Evolutionary conservation across 75 land plant genomes (phyloP).

Genomic region (Pseudotsuga menziesii): DNA sequence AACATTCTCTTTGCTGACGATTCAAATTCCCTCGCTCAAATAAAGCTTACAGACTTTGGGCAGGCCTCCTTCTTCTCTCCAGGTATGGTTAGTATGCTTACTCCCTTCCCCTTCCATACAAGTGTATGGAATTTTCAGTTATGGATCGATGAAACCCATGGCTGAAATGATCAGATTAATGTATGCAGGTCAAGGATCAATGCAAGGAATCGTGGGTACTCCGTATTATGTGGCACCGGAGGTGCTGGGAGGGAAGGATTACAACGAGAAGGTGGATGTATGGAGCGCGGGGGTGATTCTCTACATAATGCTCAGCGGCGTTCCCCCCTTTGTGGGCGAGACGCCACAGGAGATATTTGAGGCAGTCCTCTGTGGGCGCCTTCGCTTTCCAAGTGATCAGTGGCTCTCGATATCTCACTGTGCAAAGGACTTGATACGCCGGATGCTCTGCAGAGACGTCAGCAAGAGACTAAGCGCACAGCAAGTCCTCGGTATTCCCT

Average conservation of each 20-base stretch:
- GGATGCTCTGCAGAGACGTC: slow-evolving; percentile 62
- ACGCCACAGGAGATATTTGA: slow-evolving; percentile 51
- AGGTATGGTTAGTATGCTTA: background rate
- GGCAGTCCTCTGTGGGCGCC: slow-evolving; percentile 52
- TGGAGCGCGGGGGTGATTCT: slow-evolving; percentile 79
- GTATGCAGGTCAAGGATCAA: slow-evolving; percentile 12
- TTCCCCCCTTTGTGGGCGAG: slow-evolving; percentile 64
- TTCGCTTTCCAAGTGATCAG: slow-evolving; percentile 48
- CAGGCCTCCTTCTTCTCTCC: slow-evolving; percentile 48
- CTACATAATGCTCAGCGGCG: slow-evolving; percentile 57
- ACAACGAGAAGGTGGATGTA: slow-evolving; percentile 67
- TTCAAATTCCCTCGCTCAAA: slow-evolving; percentile 9
- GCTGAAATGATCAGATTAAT: slow-evolving; percentile 17
- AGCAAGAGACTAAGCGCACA: slow-evolving; percentile 46
- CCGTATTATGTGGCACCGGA: slow-evolving; percentile 79
- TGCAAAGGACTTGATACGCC: slow-evolving; percentile 59
- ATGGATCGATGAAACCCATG: slow-evolving; percentile 25
- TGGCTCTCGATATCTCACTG: slow-evolving; percentile 25
- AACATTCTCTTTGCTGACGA: slow-evolving; percentile 35
- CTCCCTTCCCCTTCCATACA: background rate
- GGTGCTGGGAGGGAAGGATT: slow-evolving; percentile 44
- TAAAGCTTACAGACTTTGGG: slow-evolving; percentile 54
- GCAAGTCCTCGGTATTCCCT: slow-evolving; percentile 55
- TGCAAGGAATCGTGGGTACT: slow-evolving; percentile 58
- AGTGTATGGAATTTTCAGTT: slow-evolving; percentile 1